Percentiles rank a stretch among this genome's conserved stretches.
Conservation (phyloP, 164 flowering plant genomes). For the Liquidambar formosana region DNA sequence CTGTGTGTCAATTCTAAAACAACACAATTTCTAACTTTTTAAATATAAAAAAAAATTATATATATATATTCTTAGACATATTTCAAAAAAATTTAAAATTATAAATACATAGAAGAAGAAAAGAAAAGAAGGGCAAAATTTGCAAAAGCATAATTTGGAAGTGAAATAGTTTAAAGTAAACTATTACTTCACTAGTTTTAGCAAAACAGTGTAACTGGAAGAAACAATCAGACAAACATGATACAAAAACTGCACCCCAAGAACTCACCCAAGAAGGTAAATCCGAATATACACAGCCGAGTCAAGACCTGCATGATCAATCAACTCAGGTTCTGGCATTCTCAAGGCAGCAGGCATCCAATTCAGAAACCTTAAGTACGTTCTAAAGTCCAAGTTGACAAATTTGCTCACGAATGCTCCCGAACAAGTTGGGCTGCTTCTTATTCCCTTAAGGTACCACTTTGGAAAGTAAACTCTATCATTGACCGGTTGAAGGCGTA, state of each 20-base stretch:
- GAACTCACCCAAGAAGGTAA: slow-evolving; percentile 84
- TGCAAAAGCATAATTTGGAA: not conserved
- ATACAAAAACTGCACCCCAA: not conserved
- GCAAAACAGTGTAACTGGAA: not conserved
- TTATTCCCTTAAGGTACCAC: slow-evolving; percentile 86
- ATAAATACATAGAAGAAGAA: not conserved
- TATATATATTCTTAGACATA: not conserved
- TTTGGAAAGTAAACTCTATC: slow-evolving; percentile 95
- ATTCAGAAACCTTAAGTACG: slow-evolving; percentile 68
- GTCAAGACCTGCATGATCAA: slow-evolving; percentile 92
- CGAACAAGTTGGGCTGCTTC: slow-evolving; percentile 68
- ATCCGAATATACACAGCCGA: slow-evolving; percentile 82
- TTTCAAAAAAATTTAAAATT: not conserved
- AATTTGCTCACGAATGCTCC: slow-evolving; percentile 57
- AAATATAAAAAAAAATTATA: too few relatives aligned
- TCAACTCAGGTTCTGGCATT: slow-evolving; percentile 93
- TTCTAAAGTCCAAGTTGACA: slow-evolving; percentile 66
- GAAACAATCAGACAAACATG: not conserved
- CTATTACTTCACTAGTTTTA: not conserved
- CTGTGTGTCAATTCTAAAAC: not conserved
- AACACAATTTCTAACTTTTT: not conserved
- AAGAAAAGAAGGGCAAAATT: not conserved
- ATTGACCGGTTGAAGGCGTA: slow-evolving; percentile 83
- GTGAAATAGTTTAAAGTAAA: not conserved
- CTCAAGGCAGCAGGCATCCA: slow-evolving; percentile 94